Percentiles rank a stretch among this genome's conserved stretches.
These are phyloP conservation scores for Pythium phragmitis DNA, from an alignment of 352 stramenopile genomes.

Conservation along the genomic window DNA sequence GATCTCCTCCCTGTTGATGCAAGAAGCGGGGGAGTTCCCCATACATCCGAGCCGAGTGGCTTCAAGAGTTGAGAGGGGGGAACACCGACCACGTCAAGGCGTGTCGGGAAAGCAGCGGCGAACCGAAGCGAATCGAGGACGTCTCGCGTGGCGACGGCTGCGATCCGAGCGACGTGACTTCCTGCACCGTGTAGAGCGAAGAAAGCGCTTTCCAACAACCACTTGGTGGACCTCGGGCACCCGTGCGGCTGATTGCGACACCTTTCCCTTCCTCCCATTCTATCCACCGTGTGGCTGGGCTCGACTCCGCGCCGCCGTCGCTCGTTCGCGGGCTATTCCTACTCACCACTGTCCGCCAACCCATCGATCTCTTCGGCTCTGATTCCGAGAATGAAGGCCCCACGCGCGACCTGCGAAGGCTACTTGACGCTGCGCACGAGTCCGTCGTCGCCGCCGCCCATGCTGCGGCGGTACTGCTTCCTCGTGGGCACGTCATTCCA, in stretches of 20 bases:
- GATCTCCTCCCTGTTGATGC: background rate
- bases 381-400: slow-evolving; percentile 62
- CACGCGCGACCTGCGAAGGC: slow-evolving; percentile 79
- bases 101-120: background rate
- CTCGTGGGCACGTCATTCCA: slow-evolving; percentile 86
- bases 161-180: background rate
- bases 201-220: slow-evolving; percentile 12
- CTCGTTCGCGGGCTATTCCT: slow-evolving; percentile 2
- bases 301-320: slow-evolving; percentile 11
- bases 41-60: slow-evolving; percentile 14
- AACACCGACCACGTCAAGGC: background rate
- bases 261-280: no score
- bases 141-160: background rate
- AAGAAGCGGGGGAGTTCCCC: slow-evolving; percentile 13
- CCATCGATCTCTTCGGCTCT: background rate
- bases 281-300: background rate
- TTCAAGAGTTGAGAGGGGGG: slow-evolving; percentile 18
- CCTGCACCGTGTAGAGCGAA: slow-evolving; percentile 6
- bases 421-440: slow-evolving; percentile 87
- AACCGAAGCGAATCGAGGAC: background rate
- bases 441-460: slow-evolving; percentile 82
- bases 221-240: background rate
- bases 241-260: background rate
- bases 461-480: slow-evolving; percentile 87
- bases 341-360: background rate